Evolutionary conservation across 176 grass and related monocot genomes (phyloP).

Genomic region (Pharus latifolius): DNA sequence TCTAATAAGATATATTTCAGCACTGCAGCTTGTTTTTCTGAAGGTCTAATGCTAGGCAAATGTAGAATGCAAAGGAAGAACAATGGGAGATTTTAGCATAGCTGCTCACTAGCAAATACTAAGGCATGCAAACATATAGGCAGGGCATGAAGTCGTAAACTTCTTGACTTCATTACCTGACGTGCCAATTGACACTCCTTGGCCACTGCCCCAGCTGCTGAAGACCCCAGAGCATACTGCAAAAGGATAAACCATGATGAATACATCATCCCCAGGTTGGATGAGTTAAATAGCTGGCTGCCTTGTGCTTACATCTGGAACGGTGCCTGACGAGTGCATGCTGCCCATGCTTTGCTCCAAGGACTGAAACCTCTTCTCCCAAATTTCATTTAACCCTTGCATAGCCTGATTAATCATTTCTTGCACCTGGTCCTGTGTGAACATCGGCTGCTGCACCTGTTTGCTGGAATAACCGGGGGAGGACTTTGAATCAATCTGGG

Average conservation of each 20-base stretch:
- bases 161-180: slow-evolving; percentile 19
- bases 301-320: slow-evolving; percentile 2
- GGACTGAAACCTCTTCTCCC: slow-evolving; percentile 34
- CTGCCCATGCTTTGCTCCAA: slow-evolving; percentile 24
- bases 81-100: not conserved
- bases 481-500: slow-evolving; percentile 8
- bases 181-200: slow-evolving; percentile 5
- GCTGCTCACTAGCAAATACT: not conserved
- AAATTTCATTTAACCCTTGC: slow-evolving; percentile 34
- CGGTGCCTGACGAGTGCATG: not conserved
- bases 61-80: not conserved
- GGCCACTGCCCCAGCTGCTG: not conserved
- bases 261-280: not conserved
- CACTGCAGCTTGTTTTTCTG: not conserved
- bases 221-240: not conserved
- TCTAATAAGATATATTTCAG: slow-evolving; percentile 1
- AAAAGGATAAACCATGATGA: not conserved
- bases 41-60: not conserved
- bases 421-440: slow-evolving; percentile 35
- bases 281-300: not conserved
- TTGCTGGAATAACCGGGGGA: slow-evolving; percentile 13
- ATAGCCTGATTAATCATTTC: slow-evolving; percentile 36
- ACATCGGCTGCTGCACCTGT: slow-evolving; percentile 6
- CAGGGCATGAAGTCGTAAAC: not conserved
- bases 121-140: not conserved